Conservation (phyloP, 805 yeast genomes). For the Wickerhamiella alocasiicola region DNA sequence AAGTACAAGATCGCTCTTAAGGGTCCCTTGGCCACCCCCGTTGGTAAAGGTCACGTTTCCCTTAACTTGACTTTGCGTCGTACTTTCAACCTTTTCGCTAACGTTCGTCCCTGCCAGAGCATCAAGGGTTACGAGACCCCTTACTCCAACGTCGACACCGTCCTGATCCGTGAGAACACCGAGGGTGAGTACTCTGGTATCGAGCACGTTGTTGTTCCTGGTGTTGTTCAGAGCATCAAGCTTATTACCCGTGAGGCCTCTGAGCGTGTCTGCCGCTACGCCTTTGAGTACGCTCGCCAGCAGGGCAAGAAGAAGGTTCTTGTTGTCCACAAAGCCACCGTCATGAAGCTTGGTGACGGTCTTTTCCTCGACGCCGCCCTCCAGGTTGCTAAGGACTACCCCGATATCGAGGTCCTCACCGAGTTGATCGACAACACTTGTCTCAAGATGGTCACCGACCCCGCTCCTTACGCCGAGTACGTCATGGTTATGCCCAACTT, state of each 20-base stretch:
- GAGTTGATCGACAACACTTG: conserved; percentile 96
- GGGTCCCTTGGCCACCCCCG: conserved; percentile 98
- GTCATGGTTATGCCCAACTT: conserved; percentile 99
- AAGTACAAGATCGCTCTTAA: conserved; percentile 88
- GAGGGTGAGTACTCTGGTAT: conserved; percentile 99
- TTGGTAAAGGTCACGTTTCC: conserved; percentile 97
- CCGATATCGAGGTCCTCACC: conserved; percentile 68
- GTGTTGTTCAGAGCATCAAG: conserved; percentile 96
- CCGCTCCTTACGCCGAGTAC: conserved; percentile 69
- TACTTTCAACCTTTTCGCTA: conserved; percentile 91
- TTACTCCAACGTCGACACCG: conserved; percentile 80
- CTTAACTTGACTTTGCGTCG: conserved; percentile 95
- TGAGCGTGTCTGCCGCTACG: conserved; percentile 92
- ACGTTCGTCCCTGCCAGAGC: conserved; percentile 93
- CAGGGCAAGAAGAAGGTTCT: conserved; percentile 77
- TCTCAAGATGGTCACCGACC: conserved; percentile 78
- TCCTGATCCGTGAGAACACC: conserved; percentile 94
- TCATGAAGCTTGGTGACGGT: conserved; percentile 97
- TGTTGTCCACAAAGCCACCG: conserved; percentile 97
- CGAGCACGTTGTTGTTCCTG: conserved; percentile 95
- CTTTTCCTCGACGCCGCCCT: conserved; percentile 84
- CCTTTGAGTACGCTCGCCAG: conserved; percentile 88
- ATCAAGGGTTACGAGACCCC: conserved; percentile 90
- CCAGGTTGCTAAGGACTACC: conserved; percentile 82
- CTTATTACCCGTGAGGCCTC: conserved; percentile 93